Percentiles rank a stretch among this genome's conserved stretches.
Conservation (phyloP, 306 rosid species). For the Glycine latifolia region DNA sequence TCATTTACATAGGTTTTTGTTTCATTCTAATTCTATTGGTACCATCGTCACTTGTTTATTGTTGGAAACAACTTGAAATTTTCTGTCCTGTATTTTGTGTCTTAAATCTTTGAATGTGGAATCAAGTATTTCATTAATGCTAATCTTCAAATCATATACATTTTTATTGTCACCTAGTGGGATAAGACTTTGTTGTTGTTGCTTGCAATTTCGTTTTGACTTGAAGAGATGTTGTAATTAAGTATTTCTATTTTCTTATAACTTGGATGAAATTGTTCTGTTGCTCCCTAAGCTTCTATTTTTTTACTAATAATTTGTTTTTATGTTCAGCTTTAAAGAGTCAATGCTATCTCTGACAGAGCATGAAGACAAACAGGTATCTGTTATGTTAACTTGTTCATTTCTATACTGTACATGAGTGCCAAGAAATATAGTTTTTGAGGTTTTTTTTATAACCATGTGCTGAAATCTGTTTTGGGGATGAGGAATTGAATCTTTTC, state of each 20-base stretch:
- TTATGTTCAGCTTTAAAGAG: slow-evolving; percentile 81
- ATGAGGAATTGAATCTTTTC: slow-evolving; percentile 27
- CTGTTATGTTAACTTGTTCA: slow-evolving; percentile 20
- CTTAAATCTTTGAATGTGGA: too few species aligned
- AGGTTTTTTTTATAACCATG: slow-evolving; percentile 27
- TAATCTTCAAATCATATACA: background rate
- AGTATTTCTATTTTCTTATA: slow-evolving; percentile 18
- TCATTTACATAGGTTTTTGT: background rate
- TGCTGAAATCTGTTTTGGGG: slow-evolving; percentile 29
- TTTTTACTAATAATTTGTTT: slow-evolving; percentile 49
- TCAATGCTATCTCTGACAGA: slow-evolving; percentile 94
- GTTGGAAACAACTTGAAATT: slow-evolving; percentile 15
- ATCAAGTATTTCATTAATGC: too few species aligned
- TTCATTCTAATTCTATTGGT: background rate
- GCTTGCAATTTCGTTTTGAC: background rate
- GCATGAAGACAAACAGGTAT: slow-evolving; percentile 97
- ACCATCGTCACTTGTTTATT: slow-evolving; percentile 1
- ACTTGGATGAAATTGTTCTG: slow-evolving; percentile 33
- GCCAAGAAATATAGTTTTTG: slow-evolving; percentile 20
- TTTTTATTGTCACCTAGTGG: background rate
- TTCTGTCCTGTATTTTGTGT: slow-evolving; percentile 8
- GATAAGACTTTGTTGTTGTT: too few species aligned
- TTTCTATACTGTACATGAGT: background rate
- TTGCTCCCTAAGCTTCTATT: slow-evolving; percentile 13
- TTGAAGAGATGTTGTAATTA: slow-evolving; percentile 4